Percentiles rank a stretch among this genome's conserved stretches.
These are phyloP conservation scores for Diplodia seriata DNA, from an alignment of 2,329 filamentous ascomycete genomes.

Conservation along the genomic window DNA sequence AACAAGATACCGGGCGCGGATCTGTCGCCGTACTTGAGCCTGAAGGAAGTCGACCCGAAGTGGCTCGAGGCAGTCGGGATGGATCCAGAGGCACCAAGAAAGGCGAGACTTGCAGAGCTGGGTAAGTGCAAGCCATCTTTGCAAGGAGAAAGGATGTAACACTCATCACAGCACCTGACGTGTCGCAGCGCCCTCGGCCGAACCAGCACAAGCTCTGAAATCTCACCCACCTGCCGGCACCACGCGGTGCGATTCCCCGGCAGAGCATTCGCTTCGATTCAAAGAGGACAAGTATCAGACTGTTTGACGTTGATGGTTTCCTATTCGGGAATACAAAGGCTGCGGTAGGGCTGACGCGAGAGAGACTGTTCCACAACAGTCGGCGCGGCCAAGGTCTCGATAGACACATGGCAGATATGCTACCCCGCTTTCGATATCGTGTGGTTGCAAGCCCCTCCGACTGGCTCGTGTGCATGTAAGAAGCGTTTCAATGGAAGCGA, in stretches of 20 bases:
- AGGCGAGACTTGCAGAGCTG: background rate
- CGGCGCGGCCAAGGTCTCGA: background rate
- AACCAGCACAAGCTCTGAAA: background rate
- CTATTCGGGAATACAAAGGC: background rate
- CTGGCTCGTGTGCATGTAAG: background rate
- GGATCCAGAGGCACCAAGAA: slow-evolving; percentile 11
- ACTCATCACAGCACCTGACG: background rate
- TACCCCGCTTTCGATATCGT: background rate
- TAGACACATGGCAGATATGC: background rate
- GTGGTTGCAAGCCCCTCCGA: background rate
- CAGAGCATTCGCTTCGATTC: background rate
- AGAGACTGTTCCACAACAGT: background rate
- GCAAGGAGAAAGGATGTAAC: background rate
- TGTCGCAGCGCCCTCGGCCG: background rate
- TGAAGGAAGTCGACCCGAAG: slow-evolving; percentile 53
- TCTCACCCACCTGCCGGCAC: too few species aligned
- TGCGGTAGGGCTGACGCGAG: background rate
- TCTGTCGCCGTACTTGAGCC: slow-evolving; percentile 48
- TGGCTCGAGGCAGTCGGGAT: slow-evolving; percentile 47
- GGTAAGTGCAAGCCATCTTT: background rate
- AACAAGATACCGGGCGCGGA: slow-evolving; percentile 42
- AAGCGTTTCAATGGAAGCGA: background rate
- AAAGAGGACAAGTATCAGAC: background rate
- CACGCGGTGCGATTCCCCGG: background rate
- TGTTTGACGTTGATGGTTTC: background rate